Evolutionary conservation across 495 filamentous ascomycete genomes (phyloP).

Genomic region (Aspergillus biplanus): DNA sequence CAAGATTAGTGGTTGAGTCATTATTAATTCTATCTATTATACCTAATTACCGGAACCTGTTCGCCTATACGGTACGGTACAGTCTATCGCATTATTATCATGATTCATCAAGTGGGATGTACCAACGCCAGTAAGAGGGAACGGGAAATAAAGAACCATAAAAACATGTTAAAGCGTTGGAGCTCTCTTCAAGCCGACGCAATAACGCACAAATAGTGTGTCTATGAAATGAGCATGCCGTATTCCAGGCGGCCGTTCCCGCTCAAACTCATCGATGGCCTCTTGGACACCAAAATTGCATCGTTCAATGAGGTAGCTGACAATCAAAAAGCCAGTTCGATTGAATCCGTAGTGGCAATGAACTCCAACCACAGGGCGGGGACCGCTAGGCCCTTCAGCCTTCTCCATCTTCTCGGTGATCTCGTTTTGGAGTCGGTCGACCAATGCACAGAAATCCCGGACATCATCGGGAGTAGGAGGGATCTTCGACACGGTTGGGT

Average conservation of each 20-base stretch:
- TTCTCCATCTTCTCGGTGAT: slow-evolving; percentile 43
- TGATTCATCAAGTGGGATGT: slow-evolving; percentile 22
- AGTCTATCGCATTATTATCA: slow-evolving; percentile 28
- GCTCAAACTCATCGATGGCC: slow-evolving; percentile 80
- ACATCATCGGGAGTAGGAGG: slow-evolving; percentile 80
- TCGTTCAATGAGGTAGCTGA: slow-evolving; percentile 87
- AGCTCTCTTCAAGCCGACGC: slow-evolving; percentile 56
- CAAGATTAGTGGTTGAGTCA: background rate
- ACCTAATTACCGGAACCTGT: background rate
- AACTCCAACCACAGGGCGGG: slow-evolving; percentile 69
- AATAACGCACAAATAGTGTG: slow-evolving; percentile 80
- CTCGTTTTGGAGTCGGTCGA: slow-evolving; percentile 66
- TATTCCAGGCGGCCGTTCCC: slow-evolving; percentile 77
- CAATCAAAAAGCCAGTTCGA: slow-evolving; percentile 86
- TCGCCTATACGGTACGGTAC: slow-evolving; percentile 19
- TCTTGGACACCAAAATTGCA: slow-evolving; percentile 71
- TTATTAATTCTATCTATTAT: slow-evolving; percentile 3
- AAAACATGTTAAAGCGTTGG: slow-evolving; percentile 43
- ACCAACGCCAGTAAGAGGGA: slow-evolving; percentile 14
- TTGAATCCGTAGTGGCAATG: slow-evolving; percentile 98
- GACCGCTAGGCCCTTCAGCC: slow-evolving; percentile 47
- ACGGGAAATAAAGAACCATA: slow-evolving; percentile 13
- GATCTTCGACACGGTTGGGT: slow-evolving; percentile 90
- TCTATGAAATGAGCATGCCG: slow-evolving; percentile 89
- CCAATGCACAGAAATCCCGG: slow-evolving; percentile 72